Percentiles rank a stretch among this genome's conserved stretches.
These are phyloP conservation scores for Cladosporium cucumerinum DNA, from an alignment of 2,329 filamentous ascomycete genomes.

Conservation along the genomic window DNA sequence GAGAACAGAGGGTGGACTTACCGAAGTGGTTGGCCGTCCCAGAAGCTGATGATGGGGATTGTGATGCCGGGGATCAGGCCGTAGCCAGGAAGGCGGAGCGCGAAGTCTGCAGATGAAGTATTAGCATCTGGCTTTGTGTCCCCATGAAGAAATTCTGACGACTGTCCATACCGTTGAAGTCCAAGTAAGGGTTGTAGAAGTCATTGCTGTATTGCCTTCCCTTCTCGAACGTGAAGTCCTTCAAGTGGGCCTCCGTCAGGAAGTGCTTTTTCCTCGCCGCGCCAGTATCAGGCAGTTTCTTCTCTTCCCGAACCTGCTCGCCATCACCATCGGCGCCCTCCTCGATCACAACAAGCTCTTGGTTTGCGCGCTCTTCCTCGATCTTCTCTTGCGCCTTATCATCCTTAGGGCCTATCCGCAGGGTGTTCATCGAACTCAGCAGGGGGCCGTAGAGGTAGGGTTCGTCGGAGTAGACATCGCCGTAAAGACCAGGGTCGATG, in stretches of 20 bases:
- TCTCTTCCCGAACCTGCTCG: constrained; percentile 37
- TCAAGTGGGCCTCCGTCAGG: constrained; percentile 53
- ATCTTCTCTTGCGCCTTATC: constrained; percentile 33
- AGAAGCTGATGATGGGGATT: constrained; percentile 70
- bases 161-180: constrained; percentile 63
- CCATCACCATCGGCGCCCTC: constrained; percentile 50
- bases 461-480: constrained; percentile 80
- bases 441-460: constrained; percentile 85
- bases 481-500: constrained; percentile 86
- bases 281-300: constrained; percentile 39
- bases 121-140: constrained; percentile 1
- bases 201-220: constrained; percentile 62
- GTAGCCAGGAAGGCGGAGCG: constrained; percentile 64
- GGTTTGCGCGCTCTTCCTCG: constrained; percentile 48
- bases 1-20: constrained; percentile 43
- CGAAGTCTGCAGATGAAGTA: constrained; percentile 52
- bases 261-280: constrained; percentile 59
- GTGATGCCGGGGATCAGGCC: constrained; percentile 58
- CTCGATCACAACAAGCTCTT: constrained; percentile 59
- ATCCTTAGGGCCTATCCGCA: constrained; percentile 60
- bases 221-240: constrained; percentile 59
- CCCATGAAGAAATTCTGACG: background rate
- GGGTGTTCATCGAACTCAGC: constrained; percentile 72
- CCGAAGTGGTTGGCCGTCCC: constrained; percentile 75
- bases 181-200: constrained; percentile 90